Base-by-base conservation (phyloP, 495 filamentous ascomycete genomes). In the Daldinia vernicosa region DNA sequence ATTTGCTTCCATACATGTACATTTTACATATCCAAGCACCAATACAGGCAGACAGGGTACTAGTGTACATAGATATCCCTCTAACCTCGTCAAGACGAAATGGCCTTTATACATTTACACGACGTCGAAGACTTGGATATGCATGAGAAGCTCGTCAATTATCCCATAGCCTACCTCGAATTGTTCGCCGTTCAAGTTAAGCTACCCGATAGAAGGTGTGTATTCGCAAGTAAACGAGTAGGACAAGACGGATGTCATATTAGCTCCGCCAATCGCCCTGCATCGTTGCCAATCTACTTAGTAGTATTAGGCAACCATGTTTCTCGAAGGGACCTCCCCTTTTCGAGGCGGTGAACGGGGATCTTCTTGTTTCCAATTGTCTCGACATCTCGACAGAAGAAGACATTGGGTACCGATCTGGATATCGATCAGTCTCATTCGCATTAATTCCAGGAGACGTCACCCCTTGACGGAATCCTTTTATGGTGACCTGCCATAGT, bases 291-390 rank as follows among this genome's bases (percentile, higher is more conserved):
- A 72, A 65, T 61, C 57, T 66, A 68, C 65, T 62, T 22, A 72
- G 62, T 52, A 69, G 70, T 22, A 72, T 66, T 52, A 69, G 70
- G 70, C 70, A 72, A 66, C 70, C 65, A 72, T 59, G 37, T 72
- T 72, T 61, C n/a, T 56, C 37, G 27, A 27, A 65, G 39, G 51
- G 53, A 72, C 64, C 60, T 72, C 63, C 69, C 68, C 35, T 56
- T 60, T 61, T 63, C 14, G 65, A 69, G 61, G 70, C 70, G 65
- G 70, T 72, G 70, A 72, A 69, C 70, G 60, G 24, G 70, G 65
- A 40, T 65, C 51, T 53, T 59, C 30, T 45, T 35, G 19, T 50
- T 50, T 61, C 53, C 30, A 53, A 51, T 63, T 45, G 64, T 63
- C 50, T 62, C 33, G 52, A 71, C 35, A 40, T 63, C 50, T 62